phyloP scores from a whole-genome alignment of 108 stramenopile genomes.

The Pseudonitzschia pungens region DNA sequence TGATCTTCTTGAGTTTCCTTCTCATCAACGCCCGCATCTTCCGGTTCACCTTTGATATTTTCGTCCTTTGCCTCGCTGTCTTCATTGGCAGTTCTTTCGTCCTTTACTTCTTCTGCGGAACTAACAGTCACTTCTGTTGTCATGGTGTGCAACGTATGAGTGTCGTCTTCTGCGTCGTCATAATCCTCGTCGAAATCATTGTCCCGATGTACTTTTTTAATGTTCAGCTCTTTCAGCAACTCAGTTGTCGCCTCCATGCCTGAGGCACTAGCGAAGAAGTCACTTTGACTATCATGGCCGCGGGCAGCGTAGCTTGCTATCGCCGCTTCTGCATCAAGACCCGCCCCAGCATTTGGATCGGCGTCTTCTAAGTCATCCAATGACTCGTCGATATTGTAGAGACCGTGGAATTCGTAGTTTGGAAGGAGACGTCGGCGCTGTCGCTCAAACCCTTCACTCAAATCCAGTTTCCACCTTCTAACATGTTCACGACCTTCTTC shows the following conservation, averaged over 20 bases:
- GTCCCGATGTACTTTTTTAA: conserved; percentile 39
- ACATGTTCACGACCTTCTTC: conserved; percentile 41
- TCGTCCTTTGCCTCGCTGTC: conserved; percentile 8
- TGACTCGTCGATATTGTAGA: conserved; percentile 84
- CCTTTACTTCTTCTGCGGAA: conserved; percentile 2
- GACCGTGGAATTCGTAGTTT: conserved; percentile 87
- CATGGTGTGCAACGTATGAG: conserved; percentile 29
- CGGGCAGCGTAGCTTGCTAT: not conserved
- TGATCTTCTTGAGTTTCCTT: conserved; percentile 35
- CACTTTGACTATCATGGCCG: conserved; percentile 6
- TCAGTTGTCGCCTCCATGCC: conserved; percentile 79
- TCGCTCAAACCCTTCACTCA: conserved; percentile 84
- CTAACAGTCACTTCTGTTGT: conserved; percentile 25
- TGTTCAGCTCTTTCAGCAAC: conserved; percentile 73
- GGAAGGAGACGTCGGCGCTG: conserved; percentile 81
- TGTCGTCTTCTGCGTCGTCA: conserved; percentile 60
- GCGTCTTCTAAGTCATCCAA: conserved; percentile 33
- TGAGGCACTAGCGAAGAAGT: conserved; percentile 30
- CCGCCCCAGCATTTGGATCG: conserved; percentile 20
- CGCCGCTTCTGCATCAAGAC: conserved; percentile 21
- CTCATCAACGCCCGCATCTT: conserved; percentile 4
- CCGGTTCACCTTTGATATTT: not conserved
- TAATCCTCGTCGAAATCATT: conserved; percentile 61
- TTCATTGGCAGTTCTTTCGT: conserved; percentile 13
- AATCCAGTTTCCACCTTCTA: conserved; percentile 83